These are phyloP conservation scores for Ascosphaera apis DNA, from an alignment of 2,329 filamentous ascomycete genomes.

Conservation along the genomic window DNA sequence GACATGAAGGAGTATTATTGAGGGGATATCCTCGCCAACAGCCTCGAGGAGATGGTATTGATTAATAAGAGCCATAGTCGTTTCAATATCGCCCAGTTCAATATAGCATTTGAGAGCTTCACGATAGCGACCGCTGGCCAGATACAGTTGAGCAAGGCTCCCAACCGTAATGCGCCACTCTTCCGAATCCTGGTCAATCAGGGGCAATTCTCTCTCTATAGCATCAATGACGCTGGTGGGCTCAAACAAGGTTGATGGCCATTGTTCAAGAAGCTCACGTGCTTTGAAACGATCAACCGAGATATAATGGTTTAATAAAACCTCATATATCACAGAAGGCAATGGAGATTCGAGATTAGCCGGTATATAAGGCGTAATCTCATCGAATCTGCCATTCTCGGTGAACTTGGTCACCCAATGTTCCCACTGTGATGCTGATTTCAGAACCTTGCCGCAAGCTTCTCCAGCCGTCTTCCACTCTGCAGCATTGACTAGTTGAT, in stretches of 20 bases:
- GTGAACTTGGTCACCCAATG: slow-evolving; percentile 91
- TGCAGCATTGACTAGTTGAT: slow-evolving; percentile 51
- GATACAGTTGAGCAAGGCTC: slow-evolving; percentile 60
- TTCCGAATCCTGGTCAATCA: slow-evolving; percentile 51
- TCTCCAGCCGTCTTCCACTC: slow-evolving; percentile 61
- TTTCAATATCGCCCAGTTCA: slow-evolving; percentile 72
- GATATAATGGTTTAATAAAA: slow-evolving; percentile 74
- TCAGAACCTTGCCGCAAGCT: slow-evolving; percentile 62
- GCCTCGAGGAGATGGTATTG: slow-evolving; percentile 80
- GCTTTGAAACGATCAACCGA: slow-evolving; percentile 52
- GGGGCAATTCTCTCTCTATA: slow-evolving; percentile 60
- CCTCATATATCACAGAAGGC: slow-evolving; percentile 63
- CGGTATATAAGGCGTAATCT: slow-evolving; percentile 69
- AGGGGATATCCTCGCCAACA: slow-evolving; percentile 70
- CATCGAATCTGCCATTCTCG: slow-evolving; percentile 63
- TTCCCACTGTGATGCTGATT: slow-evolving; percentile 65
- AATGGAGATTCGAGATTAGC: slow-evolving; percentile 57
- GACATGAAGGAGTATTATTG: slow-evolving; percentile 71
- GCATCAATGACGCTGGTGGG: slow-evolving; percentile 51
- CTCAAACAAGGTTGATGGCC: slow-evolving; percentile 70
- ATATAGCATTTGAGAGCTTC: slow-evolving; percentile 83
- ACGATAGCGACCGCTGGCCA: slow-evolving; percentile 55
- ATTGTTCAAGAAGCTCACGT: slow-evolving; percentile 54
- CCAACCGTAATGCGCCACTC: slow-evolving; percentile 87
- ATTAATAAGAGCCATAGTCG: slow-evolving; percentile 62